These are phyloP conservation scores for Ganoderma resinaceum DNA, from an alignment of 1,284 basidiomycete species.

Conservation along the genomic window DNA sequence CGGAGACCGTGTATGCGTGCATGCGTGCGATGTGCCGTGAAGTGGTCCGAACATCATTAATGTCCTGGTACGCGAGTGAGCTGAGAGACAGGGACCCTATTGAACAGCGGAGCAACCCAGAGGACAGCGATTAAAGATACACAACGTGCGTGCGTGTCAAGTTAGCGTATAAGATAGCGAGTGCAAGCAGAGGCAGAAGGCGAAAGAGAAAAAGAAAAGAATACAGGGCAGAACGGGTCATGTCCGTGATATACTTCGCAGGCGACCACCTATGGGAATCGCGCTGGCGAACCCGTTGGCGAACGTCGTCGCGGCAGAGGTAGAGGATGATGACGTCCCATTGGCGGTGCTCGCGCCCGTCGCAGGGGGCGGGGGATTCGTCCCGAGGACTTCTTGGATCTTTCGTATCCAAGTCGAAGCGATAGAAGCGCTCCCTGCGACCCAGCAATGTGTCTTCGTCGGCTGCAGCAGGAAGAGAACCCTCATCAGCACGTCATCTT, in stretches of 20 bases:
- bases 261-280: slow-evolving; percentile 17
- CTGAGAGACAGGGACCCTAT: slow-evolving; percentile 11
- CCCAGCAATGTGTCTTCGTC: slow-evolving; percentile 60
- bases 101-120: slow-evolving; percentile 16
- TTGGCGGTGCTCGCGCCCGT: not conserved
- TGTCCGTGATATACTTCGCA: slow-evolving; percentile 25
- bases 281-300: slow-evolving; percentile 15
- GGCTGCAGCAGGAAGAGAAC: slow-evolving; percentile 44
- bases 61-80: slow-evolving; percentile 16
- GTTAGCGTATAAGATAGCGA: slow-evolving; percentile 14
- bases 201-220: not conserved
- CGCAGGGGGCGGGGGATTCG: slow-evolving; percentile 16
- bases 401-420: slow-evolving; percentile 60
- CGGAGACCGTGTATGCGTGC: slow-evolving; percentile 2
- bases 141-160: slow-evolving; percentile 12
- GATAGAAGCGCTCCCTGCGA: slow-evolving; percentile 47
- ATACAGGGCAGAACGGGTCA: slow-evolving; percentile 4
- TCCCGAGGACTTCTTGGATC: slow-evolving; percentile 49
- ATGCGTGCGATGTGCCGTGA: slow-evolving; percentile 9
- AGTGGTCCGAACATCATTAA: slow-evolving; percentile 14
- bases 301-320: slow-evolving; percentile 14
- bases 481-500: slow-evolving; percentile 11
- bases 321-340: slow-evolving; percentile 9
- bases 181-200: not conserved
- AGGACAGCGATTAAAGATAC: slow-evolving; percentile 18